These are phyloP conservation scores for Cystofilobasidium capitatum DNA, from an alignment of 768 basidiomycete genomes.

Conservation along the genomic window DNA sequence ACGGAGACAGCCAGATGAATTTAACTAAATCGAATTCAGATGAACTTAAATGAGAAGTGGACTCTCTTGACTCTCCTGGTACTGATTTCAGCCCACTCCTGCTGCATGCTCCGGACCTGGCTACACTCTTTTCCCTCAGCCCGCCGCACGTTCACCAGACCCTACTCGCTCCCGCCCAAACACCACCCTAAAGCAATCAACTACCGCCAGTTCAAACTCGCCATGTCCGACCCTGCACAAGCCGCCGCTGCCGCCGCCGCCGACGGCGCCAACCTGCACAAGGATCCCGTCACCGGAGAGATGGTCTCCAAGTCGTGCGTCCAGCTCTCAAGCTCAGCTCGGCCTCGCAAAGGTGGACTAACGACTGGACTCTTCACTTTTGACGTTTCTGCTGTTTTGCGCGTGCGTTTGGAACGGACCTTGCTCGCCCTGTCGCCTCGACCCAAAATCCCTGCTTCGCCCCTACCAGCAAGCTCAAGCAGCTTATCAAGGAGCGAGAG, in stretches of 20 bases:
- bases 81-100: background rate
- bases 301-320: constrained; percentile 87
- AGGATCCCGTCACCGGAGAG: constrained; percentile 69
- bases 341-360: background rate
- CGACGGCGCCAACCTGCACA: constrained; percentile 37
- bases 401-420: background rate
- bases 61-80: background rate
- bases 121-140: background rate
- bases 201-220: background rate
- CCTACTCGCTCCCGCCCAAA: background rate
- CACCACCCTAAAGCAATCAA: background rate
- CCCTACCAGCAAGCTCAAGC: constrained; percentile 72
- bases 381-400: too few species aligned
- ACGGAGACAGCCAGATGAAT: too few species aligned
- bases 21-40: too few species aligned
- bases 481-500: constrained; percentile 72
- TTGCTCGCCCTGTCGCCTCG: background rate
- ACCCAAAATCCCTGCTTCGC: background rate
- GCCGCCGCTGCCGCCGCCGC: constrained; percentile 30
- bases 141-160: background rate
- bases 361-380: background rate
- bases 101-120: background rate
- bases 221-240: constrained; percentile 2
- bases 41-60: too few species aligned
- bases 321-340: background rate